These are phyloP conservation scores for Nyctanthes arbortristis DNA, from an alignment of 257 asterid genomes.

Conservation along the genomic window DNA sequence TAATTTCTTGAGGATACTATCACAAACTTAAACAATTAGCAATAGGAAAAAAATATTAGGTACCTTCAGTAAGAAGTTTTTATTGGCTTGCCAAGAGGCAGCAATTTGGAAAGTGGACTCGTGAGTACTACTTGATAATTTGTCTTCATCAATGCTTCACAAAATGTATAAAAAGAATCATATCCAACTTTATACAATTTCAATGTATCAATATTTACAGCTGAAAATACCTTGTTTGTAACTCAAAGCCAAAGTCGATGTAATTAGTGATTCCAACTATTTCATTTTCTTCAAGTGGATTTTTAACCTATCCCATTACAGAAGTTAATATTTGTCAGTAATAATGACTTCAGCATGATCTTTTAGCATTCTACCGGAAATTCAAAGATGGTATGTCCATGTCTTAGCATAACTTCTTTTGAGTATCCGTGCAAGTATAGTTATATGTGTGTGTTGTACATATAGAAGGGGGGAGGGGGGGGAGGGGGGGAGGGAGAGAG, in stretches of 20 bases:
- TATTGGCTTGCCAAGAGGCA: slow-evolving; percentile 98
- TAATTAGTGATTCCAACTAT: slow-evolving; percentile 92
- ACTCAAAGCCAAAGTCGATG: slow-evolving; percentile 90
- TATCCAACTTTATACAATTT: slow-evolving; percentile 11
- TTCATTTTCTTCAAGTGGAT: slow-evolving; percentile 79
- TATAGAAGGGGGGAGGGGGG: too few species aligned
- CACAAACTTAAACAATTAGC: background rate
- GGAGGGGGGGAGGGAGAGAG: slow-evolving; percentile 29
- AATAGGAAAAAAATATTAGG: slow-evolving; percentile 9
- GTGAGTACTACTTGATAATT: slow-evolving; percentile 45
- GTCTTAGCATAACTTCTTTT: background rate
- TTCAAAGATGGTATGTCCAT: background rate
- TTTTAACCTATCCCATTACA: slow-evolving; percentile 57
- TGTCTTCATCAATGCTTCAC: slow-evolving; percentile 61
- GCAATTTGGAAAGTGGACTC: slow-evolving; percentile 88
- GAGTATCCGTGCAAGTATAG: background rate
- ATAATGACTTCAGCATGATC: background rate
- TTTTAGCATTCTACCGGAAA: slow-evolving; percentile 8
- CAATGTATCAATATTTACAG: slow-evolving; percentile 9
- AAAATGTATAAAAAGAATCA: slow-evolving; percentile 24
- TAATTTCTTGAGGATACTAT: slow-evolving; percentile 6
- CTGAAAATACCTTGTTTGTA: slow-evolving; percentile 68
- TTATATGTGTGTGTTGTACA: background rate
- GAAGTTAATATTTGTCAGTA: slow-evolving; percentile 20
- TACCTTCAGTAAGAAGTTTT: slow-evolving; percentile 81